phyloP scores from a whole-genome alignment of 768 basidiomycete species.

The Kwoniella sp. region DNA sequence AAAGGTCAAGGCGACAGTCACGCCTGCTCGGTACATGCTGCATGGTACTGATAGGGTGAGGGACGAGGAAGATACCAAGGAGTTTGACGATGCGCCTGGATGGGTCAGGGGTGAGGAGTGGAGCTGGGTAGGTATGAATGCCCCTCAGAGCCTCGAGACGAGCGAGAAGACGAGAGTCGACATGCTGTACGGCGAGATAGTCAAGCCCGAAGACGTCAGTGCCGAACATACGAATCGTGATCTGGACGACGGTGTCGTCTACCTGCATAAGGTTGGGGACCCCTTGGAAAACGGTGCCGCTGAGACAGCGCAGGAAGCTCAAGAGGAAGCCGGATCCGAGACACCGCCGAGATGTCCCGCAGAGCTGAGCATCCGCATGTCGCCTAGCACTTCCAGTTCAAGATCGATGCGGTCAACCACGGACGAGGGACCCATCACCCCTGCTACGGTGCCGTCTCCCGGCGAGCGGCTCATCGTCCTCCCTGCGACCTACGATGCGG shows the following conservation, averaged over 20 bases:
- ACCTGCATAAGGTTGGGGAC: not conserved
- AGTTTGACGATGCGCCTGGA: slow-evolving; percentile 22
- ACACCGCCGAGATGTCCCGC: not conserved
- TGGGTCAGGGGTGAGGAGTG: slow-evolving; percentile 26
- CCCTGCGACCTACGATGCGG: not conserved
- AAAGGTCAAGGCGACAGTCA: slow-evolving; percentile 30
- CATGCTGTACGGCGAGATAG: too few species aligned
- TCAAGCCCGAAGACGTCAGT: not conserved
- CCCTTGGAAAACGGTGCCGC: not conserved
- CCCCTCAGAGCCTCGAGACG: slow-evolving; percentile 20
- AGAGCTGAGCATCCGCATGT: not conserved
- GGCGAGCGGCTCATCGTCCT: not conserved
- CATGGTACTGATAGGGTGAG: not conserved
- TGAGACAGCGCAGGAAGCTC: not conserved
- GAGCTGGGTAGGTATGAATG: slow-evolving; percentile 15
- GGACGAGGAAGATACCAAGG: slow-evolving; percentile 21
- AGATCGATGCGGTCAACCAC: too few species aligned
- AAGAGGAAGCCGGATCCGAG: not conserved
- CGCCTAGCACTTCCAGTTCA: not conserved
- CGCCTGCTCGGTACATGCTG: slow-evolving; percentile 32
- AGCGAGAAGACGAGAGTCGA: slow-evolving; percentile 17
- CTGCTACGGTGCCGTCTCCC: not conserved
- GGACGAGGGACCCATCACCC: not conserved
- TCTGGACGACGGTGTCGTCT: not conserved
- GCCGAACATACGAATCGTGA: not conserved